Base-by-base conservation (phyloP, 2,329 filamentous ascomycete genomes). In the Alternaria ventricosa region DNA sequence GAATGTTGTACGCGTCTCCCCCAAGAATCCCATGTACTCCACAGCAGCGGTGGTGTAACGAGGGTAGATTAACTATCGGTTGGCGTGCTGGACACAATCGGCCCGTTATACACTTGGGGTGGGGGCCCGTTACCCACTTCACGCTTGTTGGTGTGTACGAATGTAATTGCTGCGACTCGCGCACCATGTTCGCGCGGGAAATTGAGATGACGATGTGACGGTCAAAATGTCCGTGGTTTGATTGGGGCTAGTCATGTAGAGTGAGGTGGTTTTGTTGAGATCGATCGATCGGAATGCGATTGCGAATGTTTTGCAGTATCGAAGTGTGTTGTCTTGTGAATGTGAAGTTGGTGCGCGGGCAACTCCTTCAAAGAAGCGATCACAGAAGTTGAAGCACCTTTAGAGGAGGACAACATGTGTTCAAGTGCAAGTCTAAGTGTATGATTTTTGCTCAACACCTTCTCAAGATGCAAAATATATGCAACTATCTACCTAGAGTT, bases 401-500 rank as follows among this genome's bases (percentile, higher is more conserved):
- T 22, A 22, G 8, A 12, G 6, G 6, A 41, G 22, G 20, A 41
- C 20, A 53, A 23, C 20, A 23, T 8, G 3, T 36, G 49, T 23
- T 13, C 7, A 15, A 15, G 49, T 41, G 49, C 49, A 53, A 25
- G 30, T 53, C 49, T 53, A 41, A 53, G 12, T 23, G 30, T 53
- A 18, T 36, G 2, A 12, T 53, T 41, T 51, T 53, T 41, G 13
- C 8, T 41, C 7, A 36, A 41, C 20, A 53, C 33, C 49, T 23
- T 23, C 22, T 28, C 50, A 18, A 57, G 11, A 61, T 57, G 57
- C 22, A 23, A 27, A 33, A 36, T 47, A 13, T 12, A 59, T 55
- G 59, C 50, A 55, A 55, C 50, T 49, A 55, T 66, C 64, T 59
- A 64, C 36, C 49, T 56, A 51, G 30, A 28, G 36, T 41, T 36